phyloP scores from a whole-genome alignment of 371 early-diverging fungal species.

The Mortierella sp. region DNA sequence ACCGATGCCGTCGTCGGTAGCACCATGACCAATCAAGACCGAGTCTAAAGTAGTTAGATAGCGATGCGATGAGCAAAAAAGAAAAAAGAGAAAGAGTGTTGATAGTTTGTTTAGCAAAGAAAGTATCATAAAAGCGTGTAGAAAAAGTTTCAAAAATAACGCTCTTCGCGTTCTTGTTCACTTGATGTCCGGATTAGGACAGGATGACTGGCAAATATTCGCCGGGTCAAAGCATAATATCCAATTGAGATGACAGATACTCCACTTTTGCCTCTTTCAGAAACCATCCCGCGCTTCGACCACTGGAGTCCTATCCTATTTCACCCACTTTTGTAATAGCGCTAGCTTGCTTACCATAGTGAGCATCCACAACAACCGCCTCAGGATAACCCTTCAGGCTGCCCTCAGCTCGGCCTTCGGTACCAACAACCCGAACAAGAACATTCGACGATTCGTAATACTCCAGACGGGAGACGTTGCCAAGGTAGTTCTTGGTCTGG shows the following conservation, averaged over 20 bases:
- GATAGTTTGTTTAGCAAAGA: constrained; percentile 24
- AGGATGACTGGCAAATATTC: not conserved
- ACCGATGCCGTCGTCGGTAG: constrained; percentile 89
- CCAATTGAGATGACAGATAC: constrained; percentile 4
- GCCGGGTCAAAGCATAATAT: not conserved
- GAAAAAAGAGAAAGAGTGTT: not conserved
- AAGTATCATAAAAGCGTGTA: constrained; percentile 23
- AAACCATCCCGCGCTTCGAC: not conserved
- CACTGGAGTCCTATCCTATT: not conserved
- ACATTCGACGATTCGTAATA: constrained; percentile 66
- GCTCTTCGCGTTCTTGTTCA: not conserved
- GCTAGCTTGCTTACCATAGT: constrained; percentile 63
- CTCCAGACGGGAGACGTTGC: constrained; percentile 59
- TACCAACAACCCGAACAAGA: constrained; percentile 63
- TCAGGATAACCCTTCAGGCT: constrained; percentile 29
- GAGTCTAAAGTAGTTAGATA: constrained; percentile 65
- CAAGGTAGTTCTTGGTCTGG: constrained; percentile 42
- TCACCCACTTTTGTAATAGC: not conserved
- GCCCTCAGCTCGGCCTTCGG: constrained; percentile 59
- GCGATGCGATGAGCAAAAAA: not conserved
- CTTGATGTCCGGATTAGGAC: constrained; percentile 31
- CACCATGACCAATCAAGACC: constrained; percentile 85
- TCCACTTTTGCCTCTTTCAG: not conserved
- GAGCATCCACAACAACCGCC: constrained; percentile 67
- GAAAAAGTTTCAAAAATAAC: not conserved